Evolutionary conservation across 2,329 filamentous ascomycete genomes (phyloP), one percentile per base, ranked within the genome.

Genomic region (Grosmannia clavigera): DNA sequence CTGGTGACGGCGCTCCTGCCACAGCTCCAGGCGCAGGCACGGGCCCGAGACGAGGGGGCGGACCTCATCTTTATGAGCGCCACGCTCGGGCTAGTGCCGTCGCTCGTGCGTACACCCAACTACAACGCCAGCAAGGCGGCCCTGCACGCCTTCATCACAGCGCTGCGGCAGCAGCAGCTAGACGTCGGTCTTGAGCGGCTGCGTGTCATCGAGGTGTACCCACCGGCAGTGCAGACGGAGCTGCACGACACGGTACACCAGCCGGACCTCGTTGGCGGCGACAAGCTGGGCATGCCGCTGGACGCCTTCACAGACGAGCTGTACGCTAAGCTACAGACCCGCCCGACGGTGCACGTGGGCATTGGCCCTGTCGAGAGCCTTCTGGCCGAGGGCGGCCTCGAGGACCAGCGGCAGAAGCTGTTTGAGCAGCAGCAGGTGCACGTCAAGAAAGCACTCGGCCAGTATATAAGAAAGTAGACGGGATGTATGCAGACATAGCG

Each of bases 91-190:
- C 67, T 71, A 33, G 75, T 75, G 62, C 77, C 76, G 2, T 72
- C 75, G 1, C 70, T 75, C 43, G 67, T 78, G 48, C 63, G 67
- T 3, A 68, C 75, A 55, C 71, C 76, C 0, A 74, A 72, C 5
- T 81, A 80, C 67, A 77, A 72, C 12, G 75, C 77, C 9, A 76
- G 74, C 46, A 80, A 80, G 67, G 75, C 76, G 0, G 78, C 77
- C 1, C 67, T 80, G 60, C 75, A 77, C 63, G 67, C 69, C 2
- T 79, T 75, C 61, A 68, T 75, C 22, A 69, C 75, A 31, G 73
- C 68, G 38, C 63, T 80, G n/a, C 72, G 76, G 7, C 73, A 77
- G 61, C 75, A 79, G 66, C 69, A 80, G 29, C 63, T 68, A 19
- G 67, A 69, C 35, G 71, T 67, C 11, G 68, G 68, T 5, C 67